Conservation (phyloP, 768 basidiomycete species). For the Amylocystis lapponica region DNA sequence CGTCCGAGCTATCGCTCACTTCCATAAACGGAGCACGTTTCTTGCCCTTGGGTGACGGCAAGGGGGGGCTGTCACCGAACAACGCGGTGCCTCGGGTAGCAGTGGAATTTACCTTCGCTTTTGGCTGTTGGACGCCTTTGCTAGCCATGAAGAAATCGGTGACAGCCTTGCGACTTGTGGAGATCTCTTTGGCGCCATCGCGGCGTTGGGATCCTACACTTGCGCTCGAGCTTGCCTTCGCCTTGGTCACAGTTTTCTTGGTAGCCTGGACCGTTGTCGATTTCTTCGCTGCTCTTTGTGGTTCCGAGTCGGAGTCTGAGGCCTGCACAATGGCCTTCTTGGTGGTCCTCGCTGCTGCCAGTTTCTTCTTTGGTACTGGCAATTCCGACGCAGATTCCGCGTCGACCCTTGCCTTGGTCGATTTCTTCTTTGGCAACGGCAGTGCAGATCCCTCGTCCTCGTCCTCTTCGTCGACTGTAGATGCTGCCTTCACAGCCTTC, state of each 20-base stretch:
- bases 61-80: background rate
- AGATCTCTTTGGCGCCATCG: background rate
- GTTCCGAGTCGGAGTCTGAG: no score
- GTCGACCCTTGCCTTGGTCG: background rate
- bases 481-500: background rate
- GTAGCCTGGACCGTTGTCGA: background rate
- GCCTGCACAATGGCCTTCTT: no score
- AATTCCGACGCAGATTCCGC: background rate
- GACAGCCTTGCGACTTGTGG: slow-evolving; percentile 3
- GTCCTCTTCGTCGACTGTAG: background rate
- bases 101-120: background rate
- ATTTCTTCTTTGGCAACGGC: no score
- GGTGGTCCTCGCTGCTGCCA: background rate
- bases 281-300: slow-evolving; percentile 6
- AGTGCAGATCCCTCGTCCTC: no score
- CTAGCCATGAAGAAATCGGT: slow-evolving; percentile 11
- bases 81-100: background rate
- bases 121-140: background rate
- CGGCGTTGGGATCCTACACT: background rate
- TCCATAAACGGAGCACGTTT: background rate
- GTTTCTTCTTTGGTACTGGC: background rate
- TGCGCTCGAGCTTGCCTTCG: background rate
- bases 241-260: slow-evolving; percentile 1
- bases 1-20: slow-evolving; percentile 3
- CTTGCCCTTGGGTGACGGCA: background rate